Evolutionary conservation across 495 filamentous ascomycete genomes (phyloP).

Genomic region (Chlorociboria aeruginascens): DNA sequence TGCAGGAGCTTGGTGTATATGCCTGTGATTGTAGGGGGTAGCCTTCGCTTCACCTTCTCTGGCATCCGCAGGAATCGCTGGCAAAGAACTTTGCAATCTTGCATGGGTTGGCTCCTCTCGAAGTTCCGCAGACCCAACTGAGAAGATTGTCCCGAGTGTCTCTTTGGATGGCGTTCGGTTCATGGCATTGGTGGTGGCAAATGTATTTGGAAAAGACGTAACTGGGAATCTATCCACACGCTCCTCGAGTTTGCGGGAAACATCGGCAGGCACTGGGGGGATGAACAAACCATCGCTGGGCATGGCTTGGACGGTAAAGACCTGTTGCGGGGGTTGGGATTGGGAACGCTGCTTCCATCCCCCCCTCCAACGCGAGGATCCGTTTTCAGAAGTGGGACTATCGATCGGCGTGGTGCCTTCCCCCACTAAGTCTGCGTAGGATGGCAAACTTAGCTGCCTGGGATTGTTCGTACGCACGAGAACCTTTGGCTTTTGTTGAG

Average conservation of each 20-base stretch:
- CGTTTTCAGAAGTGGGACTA: not conserved
- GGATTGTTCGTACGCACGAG: too few species aligned
- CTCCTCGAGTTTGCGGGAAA: constrained; percentile 2
- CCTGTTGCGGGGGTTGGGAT: not conserved
- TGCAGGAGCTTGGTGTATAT: not conserved
- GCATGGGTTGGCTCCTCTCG: constrained; percentile 11
- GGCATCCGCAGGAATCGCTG: constrained; percentile 4
- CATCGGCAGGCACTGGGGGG: constrained; percentile 6
- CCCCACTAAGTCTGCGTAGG: too few species aligned
- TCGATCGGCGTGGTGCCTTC: too few species aligned
- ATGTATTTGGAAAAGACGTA: constrained; percentile 10
- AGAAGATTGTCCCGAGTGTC: constrained; percentile 18
- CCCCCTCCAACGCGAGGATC: not conserved
- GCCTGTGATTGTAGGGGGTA: not conserved
- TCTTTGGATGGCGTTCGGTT: constrained; percentile 9
- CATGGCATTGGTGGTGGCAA: not conserved
- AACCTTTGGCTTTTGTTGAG: too few species aligned
- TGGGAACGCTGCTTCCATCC: too few species aligned
- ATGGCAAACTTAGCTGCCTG: too few species aligned
- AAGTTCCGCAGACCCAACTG: constrained; percentile 13
- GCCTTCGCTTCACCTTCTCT: not conserved
- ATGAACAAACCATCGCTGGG: constrained; percentile 1
- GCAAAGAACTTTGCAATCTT: constrained; percentile 6
- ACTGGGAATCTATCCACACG: constrained; percentile 10
- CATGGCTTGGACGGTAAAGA: constrained; percentile 10